A percentile compares a stretch with the other conserved stretches of the same genome.
These are phyloP conservation scores for Xenoacremonium recifei DNA, from an alignment of 2,329 filamentous ascomycete genomes.

Conservation along the genomic window DNA sequence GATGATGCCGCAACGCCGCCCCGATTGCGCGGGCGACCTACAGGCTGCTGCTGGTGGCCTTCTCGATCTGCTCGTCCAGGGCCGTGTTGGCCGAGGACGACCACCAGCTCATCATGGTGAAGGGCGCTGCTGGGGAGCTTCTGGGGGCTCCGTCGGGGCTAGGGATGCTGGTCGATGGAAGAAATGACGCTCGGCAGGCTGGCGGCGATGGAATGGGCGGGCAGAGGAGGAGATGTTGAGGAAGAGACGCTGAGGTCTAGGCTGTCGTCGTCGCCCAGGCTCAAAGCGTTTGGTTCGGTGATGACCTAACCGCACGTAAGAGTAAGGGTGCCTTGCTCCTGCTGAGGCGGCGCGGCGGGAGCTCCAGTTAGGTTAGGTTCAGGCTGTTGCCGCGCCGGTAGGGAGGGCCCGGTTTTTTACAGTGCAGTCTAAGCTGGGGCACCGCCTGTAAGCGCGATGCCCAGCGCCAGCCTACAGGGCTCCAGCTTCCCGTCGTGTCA, in stretches of 20 bases:
- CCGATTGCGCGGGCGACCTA: constrained; percentile 45
- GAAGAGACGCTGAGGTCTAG: constrained; percentile 13
- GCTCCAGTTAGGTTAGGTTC: not conserved
- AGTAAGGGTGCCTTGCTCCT: not conserved
- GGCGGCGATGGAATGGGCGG: not conserved
- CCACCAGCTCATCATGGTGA: constrained; percentile 85
- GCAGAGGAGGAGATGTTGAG: constrained; percentile 1
- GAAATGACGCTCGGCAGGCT: too few relatives aligned
- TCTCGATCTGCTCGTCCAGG: constrained; percentile 95
- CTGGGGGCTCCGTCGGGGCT: not conserved
- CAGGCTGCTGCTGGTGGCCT: constrained; percentile 91
- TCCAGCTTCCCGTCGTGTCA: too few relatives aligned
- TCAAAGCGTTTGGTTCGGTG: constrained; percentile 18
- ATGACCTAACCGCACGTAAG: constrained; percentile 12
- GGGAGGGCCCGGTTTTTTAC: too few relatives aligned
- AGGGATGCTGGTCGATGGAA: too few relatives aligned
- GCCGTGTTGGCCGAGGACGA: constrained; percentile 87
- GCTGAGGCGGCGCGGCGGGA: not conserved
- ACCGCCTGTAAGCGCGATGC: too few relatives aligned
- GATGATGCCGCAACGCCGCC: constrained; percentile 13
- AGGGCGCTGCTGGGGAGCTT: constrained; percentile 6
- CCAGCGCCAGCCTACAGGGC: too few relatives aligned
- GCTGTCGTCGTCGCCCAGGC: constrained; percentile 21
- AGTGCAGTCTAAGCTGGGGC: too few relatives aligned
- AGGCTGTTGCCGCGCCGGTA: too few relatives aligned